Evolutionary conservation across 352 stramenopile genomes (phyloP), one percentile per base, ranked within the genome.

Genomic region (Detonula confervacea): DNA sequence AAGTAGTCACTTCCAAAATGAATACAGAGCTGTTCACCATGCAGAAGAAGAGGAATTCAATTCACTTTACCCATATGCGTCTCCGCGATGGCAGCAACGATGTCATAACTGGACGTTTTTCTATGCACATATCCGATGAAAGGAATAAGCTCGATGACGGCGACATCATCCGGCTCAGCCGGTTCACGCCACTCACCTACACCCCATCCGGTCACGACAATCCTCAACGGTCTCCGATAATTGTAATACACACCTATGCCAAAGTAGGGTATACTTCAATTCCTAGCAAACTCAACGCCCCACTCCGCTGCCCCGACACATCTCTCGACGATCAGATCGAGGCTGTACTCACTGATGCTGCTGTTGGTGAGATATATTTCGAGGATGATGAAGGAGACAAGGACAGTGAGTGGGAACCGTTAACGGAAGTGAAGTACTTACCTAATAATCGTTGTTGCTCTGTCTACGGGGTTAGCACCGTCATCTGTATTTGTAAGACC

Each of bases 91-190:
- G 59, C 1, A 68, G 37, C 20, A 12, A 22, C 0, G 37, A 68
- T 68, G 59, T 68, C 12, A 56, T 68, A 39, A 39, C 20, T 18
- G 59, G 37, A 0, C 20, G 37, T 20, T 16, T 54, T 25, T n/a
- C 39, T n/a, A 68, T 68, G 39, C 22, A 68, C 4, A n/a, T 68
- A 37, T 37, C 59, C 8, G n/a, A 68, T 22, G 59, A 68, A 6
- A 18, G 59, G 16, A 55, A 25, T 3, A 55, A 56, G 25, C 22
- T 68, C 3, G 1, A 25, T 39, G 14, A 33, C 20, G 51, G 51
- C 14, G 51, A 60, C 4, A 60, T 60, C 12, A 35, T 60, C 12
- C 22, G 37, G 22, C 51, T 60, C 6, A 5, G 2, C n/a, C 1
- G 1, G 5, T 60, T 60, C 22, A 37, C 51, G 0, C 57, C 57